phyloP scores from a whole-genome alignment of 768 basidiomycete species.

The Podaxis mareebaensis region DNA sequence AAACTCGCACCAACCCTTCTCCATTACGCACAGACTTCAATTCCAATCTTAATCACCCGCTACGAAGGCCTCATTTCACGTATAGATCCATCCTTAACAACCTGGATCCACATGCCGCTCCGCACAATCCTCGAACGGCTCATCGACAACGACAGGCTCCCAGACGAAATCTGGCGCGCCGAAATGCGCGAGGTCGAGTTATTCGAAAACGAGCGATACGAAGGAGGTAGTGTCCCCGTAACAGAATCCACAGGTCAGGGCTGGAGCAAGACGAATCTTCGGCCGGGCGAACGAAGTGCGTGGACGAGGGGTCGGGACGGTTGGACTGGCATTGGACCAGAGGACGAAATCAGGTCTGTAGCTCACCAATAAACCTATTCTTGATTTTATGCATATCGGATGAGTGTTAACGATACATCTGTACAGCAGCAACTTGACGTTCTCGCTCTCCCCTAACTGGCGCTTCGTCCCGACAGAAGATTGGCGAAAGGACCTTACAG shows the following conservation, averaged over 20 bases:
- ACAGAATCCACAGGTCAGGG: conserved; percentile 15
- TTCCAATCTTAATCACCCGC: conserved; percentile 15
- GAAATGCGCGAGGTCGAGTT: conserved; percentile 71
- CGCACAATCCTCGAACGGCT: conserved; percentile 36
- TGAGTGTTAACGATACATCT: background rate
- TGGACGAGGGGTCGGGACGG: conserved; percentile 77
- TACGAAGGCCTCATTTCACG: background rate
- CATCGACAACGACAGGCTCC: conserved; percentile 65
- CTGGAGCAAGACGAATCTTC: conserved; percentile 48
- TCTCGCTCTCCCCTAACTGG: conserved; percentile 76
- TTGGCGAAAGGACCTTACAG: conserved; percentile 69
- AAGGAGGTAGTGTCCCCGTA: background rate
- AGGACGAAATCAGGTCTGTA: conserved; percentile 66
- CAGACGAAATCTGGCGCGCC: conserved; percentile 63
- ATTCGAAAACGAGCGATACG: conserved; percentile 78
- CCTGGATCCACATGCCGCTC: conserved; percentile 12
- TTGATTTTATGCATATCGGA: background rate
- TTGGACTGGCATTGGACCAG: conserved; percentile 56
- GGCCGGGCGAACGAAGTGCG: conserved; percentile 49
- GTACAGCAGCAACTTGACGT: conserved; percentile 76
- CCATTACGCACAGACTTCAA: background rate
- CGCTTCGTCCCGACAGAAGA: conserved; percentile 74
- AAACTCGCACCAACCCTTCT: conserved; percentile 29
- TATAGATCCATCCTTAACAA: background rate
- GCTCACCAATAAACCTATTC: conserved; percentile 11